Evolutionary conservation across 345 rosid species (phyloP).

Genomic region (Salix exigua): DNA sequence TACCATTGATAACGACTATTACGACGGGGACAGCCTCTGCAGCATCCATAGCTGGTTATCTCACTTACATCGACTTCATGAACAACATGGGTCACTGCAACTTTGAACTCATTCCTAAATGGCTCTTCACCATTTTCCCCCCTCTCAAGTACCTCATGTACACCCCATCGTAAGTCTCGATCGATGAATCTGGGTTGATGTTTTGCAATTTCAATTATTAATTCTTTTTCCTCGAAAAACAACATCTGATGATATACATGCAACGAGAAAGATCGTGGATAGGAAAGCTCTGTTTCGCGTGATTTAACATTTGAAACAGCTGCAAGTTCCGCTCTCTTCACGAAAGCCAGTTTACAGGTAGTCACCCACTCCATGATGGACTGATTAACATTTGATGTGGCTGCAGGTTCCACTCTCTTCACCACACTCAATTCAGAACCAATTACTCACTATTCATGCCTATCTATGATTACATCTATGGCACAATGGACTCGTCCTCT

Average conservation of each 20-base stretch:
- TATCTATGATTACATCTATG: conserved; percentile 21
- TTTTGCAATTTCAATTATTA: neutral
- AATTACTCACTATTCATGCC: conserved; percentile 32
- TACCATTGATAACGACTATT: conserved; percentile 34
- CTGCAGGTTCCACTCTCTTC: conserved; percentile 26
- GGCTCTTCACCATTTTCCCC: conserved; percentile 53
- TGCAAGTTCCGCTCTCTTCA: no score
- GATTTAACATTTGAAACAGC: no score
- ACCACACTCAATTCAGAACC: conserved; percentile 28
- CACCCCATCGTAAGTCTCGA: conserved; percentile 55
- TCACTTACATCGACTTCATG: conserved; percentile 60
- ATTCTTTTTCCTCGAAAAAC: neutral
- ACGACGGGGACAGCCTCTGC: conserved; percentile 35
- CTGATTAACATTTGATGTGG: no score
- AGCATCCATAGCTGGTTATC: conserved; percentile 17
- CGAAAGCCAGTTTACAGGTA: no score
- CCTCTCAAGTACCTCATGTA: conserved; percentile 70
- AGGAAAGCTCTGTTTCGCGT: no score
- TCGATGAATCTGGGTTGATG: no score
- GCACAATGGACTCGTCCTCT: conserved; percentile 14
- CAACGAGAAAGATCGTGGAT: no score
- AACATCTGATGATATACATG: no score
- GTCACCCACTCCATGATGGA: no score
- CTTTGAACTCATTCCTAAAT: conserved; percentile 61
- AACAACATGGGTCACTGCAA: conserved; percentile 92